Conservation (phyloP, 202 grass and related monocot species). For the Alloteropsis angusta region DNA sequence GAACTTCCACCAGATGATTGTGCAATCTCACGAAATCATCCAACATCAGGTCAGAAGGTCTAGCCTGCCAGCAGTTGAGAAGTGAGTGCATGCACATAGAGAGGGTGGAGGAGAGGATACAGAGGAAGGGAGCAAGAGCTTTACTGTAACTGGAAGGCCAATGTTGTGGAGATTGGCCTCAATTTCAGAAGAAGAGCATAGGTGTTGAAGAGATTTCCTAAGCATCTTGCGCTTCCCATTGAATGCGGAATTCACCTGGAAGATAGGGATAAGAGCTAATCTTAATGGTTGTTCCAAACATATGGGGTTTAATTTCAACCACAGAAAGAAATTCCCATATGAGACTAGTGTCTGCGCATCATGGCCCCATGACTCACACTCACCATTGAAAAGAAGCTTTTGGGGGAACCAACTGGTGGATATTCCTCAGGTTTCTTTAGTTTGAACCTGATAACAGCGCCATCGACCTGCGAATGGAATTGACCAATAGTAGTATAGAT, state of each 20-base stretch:
- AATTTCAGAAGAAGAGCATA: conserved; percentile 56
- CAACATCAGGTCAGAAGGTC: conserved; percentile 63
- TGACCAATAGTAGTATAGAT: not conserved
- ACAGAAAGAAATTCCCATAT: not conserved
- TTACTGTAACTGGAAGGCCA: conserved; percentile 70
- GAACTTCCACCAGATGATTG: conserved; percentile 44
- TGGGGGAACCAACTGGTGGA: conserved; percentile 57
- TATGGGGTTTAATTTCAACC: not conserved
- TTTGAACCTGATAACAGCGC: conserved; percentile 84
- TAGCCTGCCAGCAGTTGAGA: conserved; percentile 56
- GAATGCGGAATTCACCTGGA: conserved; percentile 82
- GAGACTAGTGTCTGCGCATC: not conserved
- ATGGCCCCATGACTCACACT: not conserved
- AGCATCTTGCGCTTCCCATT: conserved; percentile 97
- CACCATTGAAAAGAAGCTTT: conserved; percentile 88
- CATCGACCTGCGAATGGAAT: conserved; percentile 58
- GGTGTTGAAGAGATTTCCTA: conserved; percentile 74
- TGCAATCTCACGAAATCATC: conserved; percentile 91
- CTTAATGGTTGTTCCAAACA: not conserved
- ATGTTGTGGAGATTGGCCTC: conserved; percentile 57
- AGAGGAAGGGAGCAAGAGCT: not conserved
- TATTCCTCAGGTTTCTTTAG: conserved; percentile 63
- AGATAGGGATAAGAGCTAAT: not conserved
- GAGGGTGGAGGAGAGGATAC: not conserved
- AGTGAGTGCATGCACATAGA: not conserved